A percentile compares a stretch with the other conserved stretches of the same genome.
phyloP scores from a whole-genome alignment of 2,329 filamentous ascomycete genomes.

The Paramyrothecium roridum region DNA sequence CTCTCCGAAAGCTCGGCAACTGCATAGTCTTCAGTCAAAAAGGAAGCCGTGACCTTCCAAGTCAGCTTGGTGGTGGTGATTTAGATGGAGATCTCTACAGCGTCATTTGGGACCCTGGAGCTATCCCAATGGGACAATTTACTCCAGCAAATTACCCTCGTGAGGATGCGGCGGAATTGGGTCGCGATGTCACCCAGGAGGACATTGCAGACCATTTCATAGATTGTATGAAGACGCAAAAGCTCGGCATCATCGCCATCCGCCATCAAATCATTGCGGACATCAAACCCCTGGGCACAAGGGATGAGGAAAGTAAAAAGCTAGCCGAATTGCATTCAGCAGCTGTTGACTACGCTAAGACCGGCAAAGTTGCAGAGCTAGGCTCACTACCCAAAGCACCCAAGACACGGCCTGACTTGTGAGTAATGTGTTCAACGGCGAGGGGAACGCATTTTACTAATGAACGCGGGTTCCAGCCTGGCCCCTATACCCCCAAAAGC shows the following conservation, averaged over 20 bases:
- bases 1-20: slow-evolving; percentile 62
- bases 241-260: slow-evolving; percentile 62
- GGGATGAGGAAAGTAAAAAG: slow-evolving; percentile 43
- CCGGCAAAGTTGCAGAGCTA: slow-evolving; percentile 58
- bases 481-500: too few species aligned
- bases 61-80: slow-evolving; percentile 76
- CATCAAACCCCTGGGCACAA: slow-evolving; percentile 46
- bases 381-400: slow-evolving; percentile 35
- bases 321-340: slow-evolving; percentile 66
- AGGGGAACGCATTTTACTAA: too few species aligned
- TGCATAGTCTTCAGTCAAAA: slow-evolving; percentile 74
- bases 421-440: slow-evolving; percentile 19
- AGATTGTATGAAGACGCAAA: slow-evolving; percentile 68
- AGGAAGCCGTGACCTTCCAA: slow-evolving; percentile 76
- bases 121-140: slow-evolving; percentile 38
- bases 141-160: slow-evolving; percentile 68
- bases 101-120: slow-evolving; percentile 65
- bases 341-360: slow-evolving; percentile 75
- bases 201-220: slow-evolving; percentile 83
- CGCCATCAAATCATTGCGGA: slow-evolving; percentile 65
- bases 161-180: slow-evolving; percentile 53
- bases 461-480: slow-evolving; percentile 32
- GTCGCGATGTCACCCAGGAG: slow-evolving; percentile 50
- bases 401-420: slow-evolving; percentile 50
- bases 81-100: slow-evolving; percentile 82